These are phyloP conservation scores for Acanthamoeba healyi DNA, from an alignment of 208 protist species.

Conservation along the genomic window DNA sequence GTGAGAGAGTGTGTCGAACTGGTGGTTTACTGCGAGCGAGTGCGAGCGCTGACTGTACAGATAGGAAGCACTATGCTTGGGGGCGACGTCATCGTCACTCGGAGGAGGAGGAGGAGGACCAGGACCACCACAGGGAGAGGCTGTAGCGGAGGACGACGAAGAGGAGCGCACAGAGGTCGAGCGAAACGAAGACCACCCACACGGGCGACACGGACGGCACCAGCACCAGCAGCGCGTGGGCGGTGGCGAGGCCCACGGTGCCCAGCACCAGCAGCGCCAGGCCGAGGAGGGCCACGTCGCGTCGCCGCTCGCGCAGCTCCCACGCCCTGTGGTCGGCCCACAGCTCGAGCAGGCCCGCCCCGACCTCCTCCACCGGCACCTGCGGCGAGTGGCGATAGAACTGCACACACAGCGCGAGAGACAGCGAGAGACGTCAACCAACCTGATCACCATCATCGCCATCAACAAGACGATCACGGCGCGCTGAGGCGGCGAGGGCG, in stretches of 20 bases:
- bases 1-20: slow-evolving; percentile 8
- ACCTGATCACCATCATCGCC: no score
- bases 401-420: background rate
- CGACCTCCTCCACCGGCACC: background rate
- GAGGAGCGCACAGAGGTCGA: background rate
- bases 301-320: background rate
- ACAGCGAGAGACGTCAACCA: background rate
- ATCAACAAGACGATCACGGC: no score
- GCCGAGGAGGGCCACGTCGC: background rate
- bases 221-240: background rate
- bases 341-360: background rate
- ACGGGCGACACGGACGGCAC: background rate
- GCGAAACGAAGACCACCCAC: background rate
- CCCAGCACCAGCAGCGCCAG: background rate
- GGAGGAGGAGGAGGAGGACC: background rate
- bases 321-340: background rate
- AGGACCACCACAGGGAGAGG: background rate
- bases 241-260: background rate
- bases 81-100: no score
- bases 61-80: no score
- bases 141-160: background rate
- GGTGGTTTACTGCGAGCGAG: no score
- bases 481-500: no score
- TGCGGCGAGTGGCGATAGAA: background rate
- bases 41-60: no score